A percentile compares a stretch with the other conserved stretches of the same genome.
Evolutionary conservation across 176 grass and related monocot genomes (phyloP).

Genomic region (Hsuehochloa calcarea): DNA sequence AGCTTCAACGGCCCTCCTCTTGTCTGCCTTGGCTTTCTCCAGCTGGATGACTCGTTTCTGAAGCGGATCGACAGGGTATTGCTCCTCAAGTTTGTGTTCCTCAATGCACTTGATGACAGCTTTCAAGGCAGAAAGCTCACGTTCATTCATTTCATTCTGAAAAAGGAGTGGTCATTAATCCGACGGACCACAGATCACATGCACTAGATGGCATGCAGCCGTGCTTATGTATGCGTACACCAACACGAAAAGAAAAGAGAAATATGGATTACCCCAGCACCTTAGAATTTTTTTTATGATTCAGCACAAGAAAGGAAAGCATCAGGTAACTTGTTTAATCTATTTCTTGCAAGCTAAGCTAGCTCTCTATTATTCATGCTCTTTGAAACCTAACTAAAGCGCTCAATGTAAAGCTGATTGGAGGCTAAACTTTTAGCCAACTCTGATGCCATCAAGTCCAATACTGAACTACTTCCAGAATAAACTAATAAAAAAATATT

Average conservation of each 20-base stretch:
- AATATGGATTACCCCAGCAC: background rate
- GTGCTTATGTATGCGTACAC: background rate
- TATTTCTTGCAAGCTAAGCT: background rate
- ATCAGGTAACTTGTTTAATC: background rate
- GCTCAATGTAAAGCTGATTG: background rate
- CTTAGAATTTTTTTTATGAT: background rate
- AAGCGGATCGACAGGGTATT: conserved; percentile 64
- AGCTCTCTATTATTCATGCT: background rate
- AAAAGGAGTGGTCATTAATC: conserved; percentile 11
- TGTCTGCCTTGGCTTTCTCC: conserved; percentile 94
- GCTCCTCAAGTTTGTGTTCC: conserved; percentile 77
- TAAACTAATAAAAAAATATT: background rate
- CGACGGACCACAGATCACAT: background rate
- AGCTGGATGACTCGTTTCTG: conserved; percentile 68
- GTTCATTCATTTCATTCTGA: conserved; percentile 87
- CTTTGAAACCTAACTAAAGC: background rate
- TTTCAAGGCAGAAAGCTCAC: conserved; percentile 74
- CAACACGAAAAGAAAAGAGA: background rate
- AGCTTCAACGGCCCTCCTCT: conserved; percentile 68
- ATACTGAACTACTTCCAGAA: background rate
- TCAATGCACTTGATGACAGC: conserved; percentile 78
- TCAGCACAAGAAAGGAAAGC: background rate
- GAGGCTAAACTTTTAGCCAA: background rate
- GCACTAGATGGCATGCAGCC: background rate
- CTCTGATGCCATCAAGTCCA: background rate